Evolutionary conservation across 805 yeast species (phyloP).

Genomic region (Scheffersomyces spartinae): DNA sequence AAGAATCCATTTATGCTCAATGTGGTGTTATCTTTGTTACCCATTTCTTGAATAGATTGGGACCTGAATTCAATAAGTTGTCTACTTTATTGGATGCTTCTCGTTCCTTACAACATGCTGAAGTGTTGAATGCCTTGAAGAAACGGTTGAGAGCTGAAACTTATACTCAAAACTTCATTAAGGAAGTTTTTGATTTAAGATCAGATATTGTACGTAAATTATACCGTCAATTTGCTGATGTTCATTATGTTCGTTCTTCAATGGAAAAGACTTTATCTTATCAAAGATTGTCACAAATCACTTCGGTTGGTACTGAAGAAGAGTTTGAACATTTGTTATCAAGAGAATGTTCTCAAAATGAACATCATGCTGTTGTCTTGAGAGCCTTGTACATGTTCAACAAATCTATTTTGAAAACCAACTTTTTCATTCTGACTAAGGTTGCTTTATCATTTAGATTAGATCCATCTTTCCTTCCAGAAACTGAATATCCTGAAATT

Average conservation of each 20-base stretch:
- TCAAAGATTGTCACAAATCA: conserved; percentile 71
- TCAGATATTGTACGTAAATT: conserved; percentile 66
- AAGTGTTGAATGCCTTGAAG: conserved; percentile 68
- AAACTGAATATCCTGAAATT: conserved; percentile 78
- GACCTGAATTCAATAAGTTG: conserved; percentile 75
- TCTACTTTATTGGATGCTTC: conserved; percentile 50
- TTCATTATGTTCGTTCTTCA: conserved; percentile 66
- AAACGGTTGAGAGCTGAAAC: conserved; percentile 89
- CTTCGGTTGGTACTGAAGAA: conserved; percentile 60
- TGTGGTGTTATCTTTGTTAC: conserved; percentile 86
- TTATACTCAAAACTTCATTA: conserved; percentile 74
- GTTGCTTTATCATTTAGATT: conserved; percentile 91
- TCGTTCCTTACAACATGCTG: conserved; percentile 55
- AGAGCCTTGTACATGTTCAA: conserved; percentile 77
- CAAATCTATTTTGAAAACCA: conserved; percentile 80
- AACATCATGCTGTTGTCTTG: conserved; percentile 66
- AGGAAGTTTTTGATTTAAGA: conserved; percentile 62
- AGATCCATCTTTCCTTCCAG: conserved; percentile 77
- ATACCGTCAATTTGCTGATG: conserved; percentile 84
- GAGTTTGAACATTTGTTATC: conserved; percentile 62
- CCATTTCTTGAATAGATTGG: conserved; percentile 89
- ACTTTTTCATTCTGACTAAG: conserved; percentile 87
- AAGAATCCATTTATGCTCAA: conserved; percentile 91
- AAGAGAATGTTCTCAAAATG: conserved; percentile 69
- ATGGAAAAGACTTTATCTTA: conserved; percentile 74